Base-by-base conservation (phyloP, 2,329 filamentous ascomycete genomes). In the Cladosporium velox region DNA sequence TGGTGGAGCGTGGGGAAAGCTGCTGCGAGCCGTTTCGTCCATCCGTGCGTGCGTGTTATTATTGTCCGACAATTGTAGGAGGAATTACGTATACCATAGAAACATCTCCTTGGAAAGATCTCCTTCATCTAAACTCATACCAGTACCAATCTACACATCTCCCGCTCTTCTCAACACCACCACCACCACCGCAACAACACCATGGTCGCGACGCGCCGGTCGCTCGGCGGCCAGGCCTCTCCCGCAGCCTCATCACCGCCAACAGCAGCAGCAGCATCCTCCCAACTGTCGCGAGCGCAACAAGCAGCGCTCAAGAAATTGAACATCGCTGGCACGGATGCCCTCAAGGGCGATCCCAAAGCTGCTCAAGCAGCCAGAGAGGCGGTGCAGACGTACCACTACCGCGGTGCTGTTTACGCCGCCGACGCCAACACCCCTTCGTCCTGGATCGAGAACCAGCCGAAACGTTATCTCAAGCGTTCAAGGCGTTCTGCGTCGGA, bases 391-490 rank as follows among this genome's bases (percentile, higher is more conserved):
- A 67, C 65, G 24, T 67, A 67, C 59, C 63, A 65, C 47, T 67
- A 65, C 44, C 62, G 63, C 30, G 62, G 66, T 30, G 66, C 66
- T 2, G 57, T 52, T 21, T 67, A 65, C 52, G 63, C 38, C 34
- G 34, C 44, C 49, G 66, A 67, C 41, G 58, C 59, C 32, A 57
- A 61, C n/a, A 67, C 66, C 28, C 44, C 54, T 30, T 26, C 49
- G 15, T 49, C 35, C 8, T 67, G 66, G 66, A 49, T 67, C 24
- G 63, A 65, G 12, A 54, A 65, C 38, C 66, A 67, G 62, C 66
- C 66, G 10, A 47, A 60, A 35, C 61, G 66, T 24, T 66, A 66
- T 38, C 35, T 61, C 32, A 66, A 66, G 65, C 54, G 63, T 34
- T 47, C 35, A n/a, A 44, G 26, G 49, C 12, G 24, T 4, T 28